Base-by-base conservation (phyloP, 2,329 filamentous ascomycete genomes). In the Akanthomyces lecanii region DNA sequence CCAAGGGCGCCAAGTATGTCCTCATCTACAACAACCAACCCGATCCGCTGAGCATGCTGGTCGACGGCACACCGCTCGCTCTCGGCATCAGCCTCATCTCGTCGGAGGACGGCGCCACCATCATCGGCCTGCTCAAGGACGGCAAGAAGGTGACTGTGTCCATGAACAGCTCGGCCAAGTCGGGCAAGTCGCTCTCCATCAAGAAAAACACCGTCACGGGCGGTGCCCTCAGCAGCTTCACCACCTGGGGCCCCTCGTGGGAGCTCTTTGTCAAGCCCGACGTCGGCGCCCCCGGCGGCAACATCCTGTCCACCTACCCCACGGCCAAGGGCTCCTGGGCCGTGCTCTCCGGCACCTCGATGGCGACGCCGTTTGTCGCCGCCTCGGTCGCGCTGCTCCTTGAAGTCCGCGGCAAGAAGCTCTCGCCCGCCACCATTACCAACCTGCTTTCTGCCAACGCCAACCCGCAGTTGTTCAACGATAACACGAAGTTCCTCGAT, bases 231-330 rank as follows among this genome's bases (percentile, higher is more conserved):
- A 85, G 80, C 68, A 72, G 71, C 5, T 86, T 76, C 70, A 84
- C 81, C 48, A 82, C 79, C 6, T 88, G 85, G 85, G 85, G 85
- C 8, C 85, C 85, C 2, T 85, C 81, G 3, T 87, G 79, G 71
- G 84, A 88, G 68, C 75, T 84, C 66, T 79, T 82, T 52, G 71
- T 82, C 54, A 85, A 85, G 71, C 84, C 84, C 0, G 79, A 85
- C 66, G 71, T 85, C 48, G 80, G 79, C n/a, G 76, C 82, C 1
- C 81, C 83, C 3, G 84, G 85, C 42, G 83, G 83, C 54, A 77
- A 78, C 57, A 86, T 88, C 52, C 72, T 88, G 30, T 85, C 84
- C 11, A 87, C 84, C 0, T 87, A 77, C 66, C 84, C 82, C 0
- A 64, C 69, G 4, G 72, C 72, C 4, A 69, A 75, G 38, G 81